Evolutionary conservation across 352 stramenopile species (phyloP), one percentile per base, ranked within the genome.

Genomic region (Pythium phragmitis): DNA sequence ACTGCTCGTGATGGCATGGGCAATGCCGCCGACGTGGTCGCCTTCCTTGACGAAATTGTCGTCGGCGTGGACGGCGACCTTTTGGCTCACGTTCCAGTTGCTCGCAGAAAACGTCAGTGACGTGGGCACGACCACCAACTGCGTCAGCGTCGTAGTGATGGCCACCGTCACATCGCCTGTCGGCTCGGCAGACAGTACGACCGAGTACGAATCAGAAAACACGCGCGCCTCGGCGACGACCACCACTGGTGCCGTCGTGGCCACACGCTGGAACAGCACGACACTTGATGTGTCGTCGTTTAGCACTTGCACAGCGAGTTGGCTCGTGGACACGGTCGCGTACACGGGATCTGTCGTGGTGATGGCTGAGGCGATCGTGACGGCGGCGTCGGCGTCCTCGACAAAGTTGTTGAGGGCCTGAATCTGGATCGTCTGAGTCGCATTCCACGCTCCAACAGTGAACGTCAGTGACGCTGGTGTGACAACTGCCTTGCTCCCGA

Each of bases 241-340:
- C 16, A 90, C 57, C 0, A 53, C 48, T 17, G 81, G 79, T 0
- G 57, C 16, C 12, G 74, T 84, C 9, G 73, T 73, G 52, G 65
- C 50, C 1, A 71, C 47, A 1, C 60, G 74, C 34, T 87, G 77
- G 49, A 80, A 87, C 5, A 86, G 33, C 7, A 69, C 53, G 28
- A 90, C 69, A 1, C 69, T 65, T 2, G 81, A 83, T 2, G 53
- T 57, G 33, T 90, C 81, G 43, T 88, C 79, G 26, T 90, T 87
- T 3, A 76, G 17, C 30, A 88, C 70, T 37, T 80, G 68, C 14
- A 90, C 72, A 6, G 60, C 53, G 12, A 83, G 16, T 7, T 63
- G 36, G 11, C 54, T 52, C 8, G 80, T 42, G 1, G 36, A 3
- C 19, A 69, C 77, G 0, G 39, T 47, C 0, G 63, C 57, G 48